Evolutionary conservation across 805 yeast genomes (phyloP), one percentile per base, ranked within the genome.

Genomic region (Ogataea nonfermentans): DNA sequence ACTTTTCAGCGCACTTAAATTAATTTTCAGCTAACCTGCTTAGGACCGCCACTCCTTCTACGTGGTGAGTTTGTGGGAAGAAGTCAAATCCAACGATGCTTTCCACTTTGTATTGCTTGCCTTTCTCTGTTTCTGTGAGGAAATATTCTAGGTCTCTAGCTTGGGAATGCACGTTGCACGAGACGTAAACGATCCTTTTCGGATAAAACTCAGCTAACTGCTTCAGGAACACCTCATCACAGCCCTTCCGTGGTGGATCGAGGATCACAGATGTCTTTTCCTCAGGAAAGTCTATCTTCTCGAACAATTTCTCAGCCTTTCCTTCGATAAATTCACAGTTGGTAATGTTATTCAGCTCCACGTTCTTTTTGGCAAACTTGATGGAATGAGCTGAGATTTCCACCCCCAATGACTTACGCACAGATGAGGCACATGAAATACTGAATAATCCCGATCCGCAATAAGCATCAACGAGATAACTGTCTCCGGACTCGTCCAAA

Each of bases 161-260:
- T 64, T 93, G 99, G 13, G 96, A 87, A 66, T 91, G 97, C 34
- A 93, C 99, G 58, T 93, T 93, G 70, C 99, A 93, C 46, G 96
- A 87, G 41, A 93, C 85, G 65, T 93, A 93, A n/a, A 93, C 95
- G 39, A 93, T 79, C 52, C 81, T 80, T 11, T 84, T 84, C 2
- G 99, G 98, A 46, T 76, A 70, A 63, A 85, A 93, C 14, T 71
- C 86, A 14, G 93, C 75, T 41, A 93, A 70, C 66, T 93, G 99
- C 49, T 82, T 79, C 63, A 93, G 70, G 57, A 93, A 93, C 8
- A 79, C 78, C 36, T 80, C 84, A 61, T 90, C 97, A 63, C 98
- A 91, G 2, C 99, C 99, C 62, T 91, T 93, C 61, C 99, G 79
- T 29, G 98, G 96, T 4, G 99, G 99, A 62, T 93, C 99, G 55